Base-by-base conservation (phyloP, 495 filamentous ascomycete genomes). In the Hypomontagnella monticulosa region DNA sequence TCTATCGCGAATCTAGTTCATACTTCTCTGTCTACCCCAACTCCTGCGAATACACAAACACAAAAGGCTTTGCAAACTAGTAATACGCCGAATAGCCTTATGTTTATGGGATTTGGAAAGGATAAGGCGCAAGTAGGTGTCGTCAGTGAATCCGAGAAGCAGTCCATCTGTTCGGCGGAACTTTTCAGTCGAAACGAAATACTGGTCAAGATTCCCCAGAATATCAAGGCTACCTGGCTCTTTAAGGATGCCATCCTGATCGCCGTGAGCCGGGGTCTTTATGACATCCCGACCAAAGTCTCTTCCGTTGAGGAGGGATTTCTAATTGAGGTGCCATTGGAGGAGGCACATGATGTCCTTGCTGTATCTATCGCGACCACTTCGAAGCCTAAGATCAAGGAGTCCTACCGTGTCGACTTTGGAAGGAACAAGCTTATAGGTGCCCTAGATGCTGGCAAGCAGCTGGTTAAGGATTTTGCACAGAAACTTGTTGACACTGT, bases 361-460 rank as follows among this genome's bases (percentile, higher is more conserved):
- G 77, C 76, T 43, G 73, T 83, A 15, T 73, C 76, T 0, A 78
- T 83, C 36, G 73, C 76, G 42, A 81, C 78, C 2, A 78, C 69
- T 15, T 73, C 73, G 48, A 76, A 70, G 36, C 80, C 81, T 15
- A 79, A 73, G 63, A 73, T 81, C 48, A 79, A 81, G 55, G 78
- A 82, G 69, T 79, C 79, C 0, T 80, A 79, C 48, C 70, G 73
- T 19, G 63, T 82, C 5, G 70, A 81, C 55, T 79, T 83, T 50
- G 80, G 79, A 30, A 77, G 62, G 57, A 67, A 74, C 19, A 61
- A 64, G 11, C 64, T 79, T 4, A 72, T 57, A 23, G 71, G 79
- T 47, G 70, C 65, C 6, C 20, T 80, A 3, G 76, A 75, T 61
- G 78, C 75, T 1, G 69, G 80, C 51, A 68, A 75, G 56, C 62